A percentile compares a stretch with the other conserved stretches of the same genome.
Conservation (phyloP, 768 basidiomycete genomes). For the Clavaria fumosa region DNA sequence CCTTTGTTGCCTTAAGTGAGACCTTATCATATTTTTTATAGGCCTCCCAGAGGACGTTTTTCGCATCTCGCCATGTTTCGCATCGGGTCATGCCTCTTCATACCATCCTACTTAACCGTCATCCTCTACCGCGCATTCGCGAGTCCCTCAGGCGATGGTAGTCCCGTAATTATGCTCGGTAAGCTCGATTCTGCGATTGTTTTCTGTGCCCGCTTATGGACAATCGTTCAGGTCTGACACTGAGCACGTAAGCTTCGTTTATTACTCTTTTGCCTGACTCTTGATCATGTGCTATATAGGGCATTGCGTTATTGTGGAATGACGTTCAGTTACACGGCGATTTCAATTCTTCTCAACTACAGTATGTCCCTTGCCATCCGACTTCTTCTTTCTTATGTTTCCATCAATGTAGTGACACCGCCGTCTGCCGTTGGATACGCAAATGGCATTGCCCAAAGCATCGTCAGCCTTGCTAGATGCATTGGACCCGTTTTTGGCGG, state of each 20-base stretch:
- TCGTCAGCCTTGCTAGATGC: conserved; percentile 86
- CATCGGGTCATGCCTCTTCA: conserved; percentile 69
- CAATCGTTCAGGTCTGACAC: conserved; percentile 36
- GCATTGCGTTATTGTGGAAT: conserved; percentile 78
- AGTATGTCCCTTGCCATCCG: conserved; percentile 29
- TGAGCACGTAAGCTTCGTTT: conserved; percentile 57
- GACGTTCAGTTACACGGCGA: conserved; percentile 82
- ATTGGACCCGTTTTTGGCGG: conserved; percentile 77
- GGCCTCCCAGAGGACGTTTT: conserved; percentile 69
- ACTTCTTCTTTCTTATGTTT: conserved; percentile 2
- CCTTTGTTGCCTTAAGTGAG: conserved; percentile 4
- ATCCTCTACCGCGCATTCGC: conserved; percentile 62
- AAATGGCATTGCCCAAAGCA: conserved; percentile 92
- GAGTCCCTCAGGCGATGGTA: conserved; percentile 51
- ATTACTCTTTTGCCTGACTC: background rate
- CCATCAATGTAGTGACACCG: conserved; percentile 56
- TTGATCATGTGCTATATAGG: conserved; percentile 23
- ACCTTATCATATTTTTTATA: conserved; percentile 14
- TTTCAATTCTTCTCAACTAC: conserved; percentile 79
- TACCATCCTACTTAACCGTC: conserved; percentile 79
- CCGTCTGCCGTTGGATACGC: conserved; percentile 79
- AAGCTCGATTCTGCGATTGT: conserved; percentile 15
- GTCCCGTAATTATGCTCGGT: conserved; percentile 72
- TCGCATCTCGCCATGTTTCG: conserved; percentile 86
- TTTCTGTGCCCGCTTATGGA: conserved; percentile 7